These are phyloP conservation scores for Auricularia cornea DNA, from an alignment of 768 basidiomycete genomes.

Conservation along the genomic window DNA sequence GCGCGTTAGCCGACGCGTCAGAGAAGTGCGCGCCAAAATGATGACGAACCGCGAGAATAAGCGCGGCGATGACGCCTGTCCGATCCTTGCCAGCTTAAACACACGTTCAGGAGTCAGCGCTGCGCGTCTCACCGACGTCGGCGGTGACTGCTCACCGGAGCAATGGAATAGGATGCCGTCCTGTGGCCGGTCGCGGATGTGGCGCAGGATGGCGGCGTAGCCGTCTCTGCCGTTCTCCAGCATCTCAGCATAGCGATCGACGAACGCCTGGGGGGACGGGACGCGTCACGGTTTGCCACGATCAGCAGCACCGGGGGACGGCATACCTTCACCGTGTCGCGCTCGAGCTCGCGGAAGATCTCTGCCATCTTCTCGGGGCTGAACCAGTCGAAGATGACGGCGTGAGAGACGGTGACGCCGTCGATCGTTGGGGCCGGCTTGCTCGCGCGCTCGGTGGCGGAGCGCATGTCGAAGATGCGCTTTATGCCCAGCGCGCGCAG, in stretches of 20 bases:
- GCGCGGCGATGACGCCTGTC: constrained; percentile 67
- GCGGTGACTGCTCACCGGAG: constrained; percentile 35
- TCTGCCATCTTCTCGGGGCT: not conserved
- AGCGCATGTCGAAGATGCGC: constrained; percentile 69
- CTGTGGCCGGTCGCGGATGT: constrained; percentile 61
- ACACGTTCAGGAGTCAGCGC: not conserved
- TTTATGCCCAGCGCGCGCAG: constrained; percentile 55
- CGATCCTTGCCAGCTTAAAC: constrained; percentile 83
- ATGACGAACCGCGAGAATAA: constrained; percentile 52
- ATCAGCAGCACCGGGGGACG: not conserved
- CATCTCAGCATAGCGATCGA: constrained; percentile 75
- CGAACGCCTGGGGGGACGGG: constrained; percentile 49
- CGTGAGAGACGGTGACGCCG: constrained; percentile 36
- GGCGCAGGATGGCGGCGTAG: constrained; percentile 63
- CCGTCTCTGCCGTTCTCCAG: constrained; percentile 62
- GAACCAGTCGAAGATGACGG: constrained; percentile 1
- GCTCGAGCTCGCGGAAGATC: not conserved
- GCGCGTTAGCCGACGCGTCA: not conserved
- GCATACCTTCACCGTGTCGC: not conserved
- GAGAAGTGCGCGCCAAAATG: too few species aligned
- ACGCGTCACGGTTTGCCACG: constrained; percentile 10
- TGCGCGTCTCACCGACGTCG: not conserved
- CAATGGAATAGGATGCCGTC: constrained; percentile 68
- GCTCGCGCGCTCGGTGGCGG: constrained; percentile 67
- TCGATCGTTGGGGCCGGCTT: constrained; percentile 55